phyloP scores from a whole-genome alignment of 129 eudicot genomes.

The Flaveria linearis region DNA sequence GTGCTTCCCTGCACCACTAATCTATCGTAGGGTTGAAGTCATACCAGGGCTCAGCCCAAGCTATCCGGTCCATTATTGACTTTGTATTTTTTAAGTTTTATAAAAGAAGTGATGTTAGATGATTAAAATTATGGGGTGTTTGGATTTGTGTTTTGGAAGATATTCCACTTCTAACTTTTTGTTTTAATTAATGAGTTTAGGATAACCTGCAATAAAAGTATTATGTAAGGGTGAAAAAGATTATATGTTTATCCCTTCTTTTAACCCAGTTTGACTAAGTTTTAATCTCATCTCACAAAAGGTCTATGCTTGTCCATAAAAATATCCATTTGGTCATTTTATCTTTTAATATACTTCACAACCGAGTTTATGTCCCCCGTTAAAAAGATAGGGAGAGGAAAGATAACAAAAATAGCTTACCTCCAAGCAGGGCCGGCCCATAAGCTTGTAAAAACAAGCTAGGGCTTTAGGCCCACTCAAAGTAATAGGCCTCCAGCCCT shows the following conservation, averaged over 20 bases:
- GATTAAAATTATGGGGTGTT: neutral
- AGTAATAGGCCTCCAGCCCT: no score
- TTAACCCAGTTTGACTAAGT: neutral
- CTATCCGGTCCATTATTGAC: slow-evolving; percentile 95
- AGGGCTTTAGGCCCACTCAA: no score
- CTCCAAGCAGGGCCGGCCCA: no score
- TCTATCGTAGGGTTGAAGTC: slow-evolving; percentile 93
- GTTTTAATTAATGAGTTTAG: neutral
- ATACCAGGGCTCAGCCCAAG: slow-evolving; percentile 99
- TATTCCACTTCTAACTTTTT: neutral
- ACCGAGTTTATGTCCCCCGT: neutral
- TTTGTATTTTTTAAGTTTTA: slow-evolving; percentile 95
- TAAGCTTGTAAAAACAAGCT: no score
- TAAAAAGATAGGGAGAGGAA: no score
- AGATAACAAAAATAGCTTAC: no score
- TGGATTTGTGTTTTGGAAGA: neutral
- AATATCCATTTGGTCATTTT: neutral
- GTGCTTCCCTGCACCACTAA: slow-evolving; percentile 99
- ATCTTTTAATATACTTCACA: neutral
- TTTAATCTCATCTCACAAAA: neutral
- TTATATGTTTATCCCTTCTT: neutral
- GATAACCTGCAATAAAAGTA: neutral
- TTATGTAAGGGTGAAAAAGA: neutral
- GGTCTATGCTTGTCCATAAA: neutral
- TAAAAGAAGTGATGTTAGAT: slow-evolving; percentile 21